A percentile compares a stretch with the other conserved stretches of the same genome.
Conservation (phyloP, 306 rosid species). For the Castanospermum australe region DNA sequence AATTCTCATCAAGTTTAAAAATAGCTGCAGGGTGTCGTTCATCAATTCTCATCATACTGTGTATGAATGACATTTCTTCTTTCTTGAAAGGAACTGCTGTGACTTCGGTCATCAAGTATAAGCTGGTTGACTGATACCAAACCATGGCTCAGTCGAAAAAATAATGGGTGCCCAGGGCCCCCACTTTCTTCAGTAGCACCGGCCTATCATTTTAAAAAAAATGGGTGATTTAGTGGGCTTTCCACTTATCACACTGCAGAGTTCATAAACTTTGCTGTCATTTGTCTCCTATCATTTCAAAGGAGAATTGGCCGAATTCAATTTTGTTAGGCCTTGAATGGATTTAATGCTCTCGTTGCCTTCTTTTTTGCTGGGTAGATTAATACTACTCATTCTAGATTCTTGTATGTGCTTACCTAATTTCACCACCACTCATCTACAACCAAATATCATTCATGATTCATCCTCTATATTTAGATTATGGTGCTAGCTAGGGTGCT, state of each 20-base stretch:
- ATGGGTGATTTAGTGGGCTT: constrained; percentile 22
- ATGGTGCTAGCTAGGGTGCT: neutral
- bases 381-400: neutral
- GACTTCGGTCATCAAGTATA: no score
- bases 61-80: no score
- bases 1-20: no score
- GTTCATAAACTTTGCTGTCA: constrained; percentile 7
- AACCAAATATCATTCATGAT: neutral
- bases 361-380: neutral
- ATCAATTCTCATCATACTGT: no score
- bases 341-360: neutral
- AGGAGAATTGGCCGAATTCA: neutral
- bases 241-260: constrained; percentile 18
- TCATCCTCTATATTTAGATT: neutral
- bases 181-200: neutral
- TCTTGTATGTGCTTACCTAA: constrained; percentile 23
- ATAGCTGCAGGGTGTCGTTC: no score
- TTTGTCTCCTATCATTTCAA: constrained; percentile 18
- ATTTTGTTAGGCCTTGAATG: constrained; percentile 6
- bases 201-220: neutral
- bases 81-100: no score
- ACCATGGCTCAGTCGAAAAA: neutral
- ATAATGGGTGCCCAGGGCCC: neutral
- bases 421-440: constrained; percentile 24
- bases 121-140: neutral